Conservation (phyloP, 1,139 yeast species). For the Kluyveromyces marxianus region DNA sequence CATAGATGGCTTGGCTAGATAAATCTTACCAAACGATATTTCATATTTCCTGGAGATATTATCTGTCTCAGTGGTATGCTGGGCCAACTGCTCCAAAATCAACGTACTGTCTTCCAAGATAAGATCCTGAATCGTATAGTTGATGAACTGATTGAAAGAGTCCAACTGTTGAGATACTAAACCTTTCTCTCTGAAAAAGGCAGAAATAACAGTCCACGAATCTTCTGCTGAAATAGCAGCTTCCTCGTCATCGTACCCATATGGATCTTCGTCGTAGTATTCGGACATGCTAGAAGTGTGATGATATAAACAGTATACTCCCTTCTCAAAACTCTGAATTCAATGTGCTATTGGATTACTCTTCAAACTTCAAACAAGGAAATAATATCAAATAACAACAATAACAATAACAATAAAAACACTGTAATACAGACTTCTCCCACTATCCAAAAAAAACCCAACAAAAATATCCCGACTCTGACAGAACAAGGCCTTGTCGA, state of each 20-base stretch:
- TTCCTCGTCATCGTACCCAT: slow-evolving; percentile 51
- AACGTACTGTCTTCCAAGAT: slow-evolving; percentile 94
- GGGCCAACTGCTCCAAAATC: slow-evolving; percentile 96
- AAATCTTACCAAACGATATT: slow-evolving; percentile 93
- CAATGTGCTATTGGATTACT: too few relatives aligned
- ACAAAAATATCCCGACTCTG: too few relatives aligned
- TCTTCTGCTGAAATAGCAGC: slow-evolving; percentile 91
- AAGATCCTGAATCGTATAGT: slow-evolving; percentile 90
- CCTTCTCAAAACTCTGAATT: too few relatives aligned
- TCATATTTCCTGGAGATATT: slow-evolving; percentile 87
- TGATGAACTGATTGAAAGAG: slow-evolving; percentile 96
- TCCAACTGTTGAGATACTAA: slow-evolving; percentile 96
- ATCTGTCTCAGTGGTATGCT: slow-evolving; percentile 86
- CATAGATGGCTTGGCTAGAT: slow-evolving; percentile 93
- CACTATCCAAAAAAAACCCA: too few relatives aligned
- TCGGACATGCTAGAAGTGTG: slow-evolving; percentile 13
- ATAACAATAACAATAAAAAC: too few relatives aligned
- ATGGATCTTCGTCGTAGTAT: slow-evolving; percentile 46
- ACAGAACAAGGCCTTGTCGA: too few relatives aligned
- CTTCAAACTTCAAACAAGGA: too few relatives aligned
- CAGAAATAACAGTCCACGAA: slow-evolving; percentile 96
- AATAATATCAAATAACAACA: too few relatives aligned
- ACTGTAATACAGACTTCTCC: too few relatives aligned
- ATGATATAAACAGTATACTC: too few relatives aligned
- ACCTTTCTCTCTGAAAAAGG: slow-evolving; percentile 94